Base-by-base conservation (phyloP, 1,284 basidiomycete species). In the Microbotryomycetes sp. region DNA sequence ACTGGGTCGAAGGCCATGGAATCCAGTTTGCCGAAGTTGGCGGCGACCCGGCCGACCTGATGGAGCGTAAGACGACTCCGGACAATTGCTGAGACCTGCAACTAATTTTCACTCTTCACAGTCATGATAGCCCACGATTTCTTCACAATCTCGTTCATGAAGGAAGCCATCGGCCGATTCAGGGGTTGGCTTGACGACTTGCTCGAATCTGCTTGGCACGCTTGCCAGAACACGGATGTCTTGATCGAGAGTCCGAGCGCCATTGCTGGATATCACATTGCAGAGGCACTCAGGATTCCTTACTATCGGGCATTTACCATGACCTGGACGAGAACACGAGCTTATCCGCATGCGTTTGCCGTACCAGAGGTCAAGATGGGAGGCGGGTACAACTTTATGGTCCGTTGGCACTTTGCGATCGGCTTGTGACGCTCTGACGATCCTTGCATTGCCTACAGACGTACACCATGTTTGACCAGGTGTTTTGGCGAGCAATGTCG, bases 181-280 rank as follows among this genome's bases (percentile, higher is more conserved):
- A 87, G 94, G 57, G 89, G 88, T 24, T 98, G 94, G 94, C 80
- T 97, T 55, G 94, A 97, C 73, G 94, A 97, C 72, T 80, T 98
- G 4, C 81, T 98, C 35, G 86, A 85, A 73, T 91, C 91, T 0
- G 88, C 91, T 1, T 97, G 91, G 91, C 84, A 91, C 61, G 93
- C 92, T 4, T 98, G 96, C 73, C 90, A 94, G 77, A 86, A 84
- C 23, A 91, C 91, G 0, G 93, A 98, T 73, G 83, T 97, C 27
- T 81, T 98, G 54, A 81, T 98, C 57, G 94, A 98, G 77, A 91
- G 88, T 71, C 94, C 94, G 0, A 92, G 89, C 73, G 91, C 94
- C 5, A 97, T 97, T 87, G 91, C 87, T n/a, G 94, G 94, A n/a
- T 88, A 89, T 63, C 94, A 98, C 71, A 91, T 98, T 56, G 94